Base-by-base conservation (phyloP, 2,329 filamentous ascomycete species). In the Hortaea werneckii region DNA sequence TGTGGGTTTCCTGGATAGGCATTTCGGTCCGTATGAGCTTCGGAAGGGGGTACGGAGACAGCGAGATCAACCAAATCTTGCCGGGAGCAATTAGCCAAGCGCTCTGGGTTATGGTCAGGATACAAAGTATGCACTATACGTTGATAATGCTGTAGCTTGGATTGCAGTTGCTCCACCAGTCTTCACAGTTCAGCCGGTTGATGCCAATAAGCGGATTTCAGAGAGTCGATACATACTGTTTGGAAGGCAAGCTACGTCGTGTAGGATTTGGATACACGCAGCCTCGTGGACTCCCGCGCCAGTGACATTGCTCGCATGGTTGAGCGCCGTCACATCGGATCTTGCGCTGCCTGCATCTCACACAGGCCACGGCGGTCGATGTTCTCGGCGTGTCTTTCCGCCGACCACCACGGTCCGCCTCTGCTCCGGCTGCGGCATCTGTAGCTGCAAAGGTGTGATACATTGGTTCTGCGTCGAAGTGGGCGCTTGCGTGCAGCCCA, bases 201-300 rank as follows among this genome's bases (percentile, higher is more conserved):
- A 20, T 20, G 2, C 20, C 20, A 20, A 20, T 20, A 20, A 29
- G n/a, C 9, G 5, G 13, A 3, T 9, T 7, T 12, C 11, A 37
- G n/a, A 42, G 8, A 9, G 11, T 28, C 10, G 34, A 44, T 37
- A 66, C 78, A 65, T 69, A 84, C 83, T 86, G 88, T 65, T 83
- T 77, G 6, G 85, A 89, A 0, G 85, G 85, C 47, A 87, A 82
- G 7, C 86, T 79, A 50, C 83, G 73, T 63, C 86, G 83, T 11
- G 84, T 76, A 52, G 87, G 85, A 66, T 89, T 87, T 54, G 87
- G 83, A 64, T 90, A 90, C 57, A 82, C 81, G 61, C 86, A 90
- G 45, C 79, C 74, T 62, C 88, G 85, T 4, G 84, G 82, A 51
- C 85, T 84, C 46, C 86, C 80, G 61, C 37, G 89, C 64, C 85